Base-by-base conservation (phyloP, 2,329 filamentous ascomycete genomes). In the Phialophora chinensis region DNA sequence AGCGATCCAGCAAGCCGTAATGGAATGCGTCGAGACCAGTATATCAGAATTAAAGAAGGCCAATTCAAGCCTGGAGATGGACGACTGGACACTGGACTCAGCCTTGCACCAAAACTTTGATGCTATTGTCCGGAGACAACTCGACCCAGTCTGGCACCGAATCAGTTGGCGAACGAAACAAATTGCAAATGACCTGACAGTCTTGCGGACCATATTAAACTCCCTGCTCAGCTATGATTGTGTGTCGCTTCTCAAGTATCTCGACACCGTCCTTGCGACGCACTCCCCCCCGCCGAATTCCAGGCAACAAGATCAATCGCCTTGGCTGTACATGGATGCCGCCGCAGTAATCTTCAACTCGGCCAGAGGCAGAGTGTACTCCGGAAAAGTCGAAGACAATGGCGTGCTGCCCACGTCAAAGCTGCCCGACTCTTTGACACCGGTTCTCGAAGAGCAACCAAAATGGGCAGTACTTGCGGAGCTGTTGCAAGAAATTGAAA, bases 71-170 rank as follows among this genome's bases (percentile, higher is more conserved):
- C 82, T 99, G 6, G 94, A 98, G 72, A 93, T 98, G 88, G 93
- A 96, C 66, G 93, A 97, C 74, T 98, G 94, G 94, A 97, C 92
- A 58, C 83, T 97, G 20, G 94, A 98, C 77, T 97, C 91, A 75
- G 94, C 94, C 42, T 80, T 98, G 67, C 90, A 97, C 71, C 91
- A 90, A 75, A 96, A 93, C 74, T 99, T 99, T 77, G 95, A 98
- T 76, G 83, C 91, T 67, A 90, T 93, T 63, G 88, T 99, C 59
- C 87, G 94, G 68, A 87, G 93, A 65, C 95, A 99, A 77, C 82
- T 99, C 20, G 93, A 98, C 75, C 93, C 94, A 4, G 93, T 98
- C 66, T 99, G 95, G 95, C 95, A 99, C 80, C 88, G 95, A 62
- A 91, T 97, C 60, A 97, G 91, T 77, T 96, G 91, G 85, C 93